Conservation (phyloP, 192 early-diverging fungal species). For the Coemansia sp. region DNA sequence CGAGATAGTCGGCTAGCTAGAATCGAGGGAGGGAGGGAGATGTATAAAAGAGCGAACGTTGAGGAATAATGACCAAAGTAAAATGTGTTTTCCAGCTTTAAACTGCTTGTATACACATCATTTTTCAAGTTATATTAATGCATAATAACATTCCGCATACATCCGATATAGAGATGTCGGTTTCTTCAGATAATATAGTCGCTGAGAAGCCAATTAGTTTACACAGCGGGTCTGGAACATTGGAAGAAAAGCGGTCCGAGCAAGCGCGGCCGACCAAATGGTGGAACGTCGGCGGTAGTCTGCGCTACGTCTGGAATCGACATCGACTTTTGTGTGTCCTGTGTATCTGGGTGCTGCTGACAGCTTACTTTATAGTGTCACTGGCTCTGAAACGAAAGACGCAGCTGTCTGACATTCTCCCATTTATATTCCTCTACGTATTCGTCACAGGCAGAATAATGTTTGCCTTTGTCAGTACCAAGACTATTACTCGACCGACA, state of each 20-base stretch:
- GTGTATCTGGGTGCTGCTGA: constrained; percentile 54
- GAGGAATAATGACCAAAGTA: too few relatives aligned
- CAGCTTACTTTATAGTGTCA: constrained; percentile 63
- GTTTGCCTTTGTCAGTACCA: constrained; percentile 40
- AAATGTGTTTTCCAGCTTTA: too few relatives aligned
- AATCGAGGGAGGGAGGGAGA: too few relatives aligned
- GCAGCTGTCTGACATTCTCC: constrained; percentile 52
- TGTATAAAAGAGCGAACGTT: too few relatives aligned
- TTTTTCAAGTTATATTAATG: too few relatives aligned
- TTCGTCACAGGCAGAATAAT: constrained; percentile 56
- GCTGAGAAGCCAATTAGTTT: too few relatives aligned
- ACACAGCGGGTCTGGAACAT: too few relatives aligned
- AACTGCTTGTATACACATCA: too few relatives aligned
- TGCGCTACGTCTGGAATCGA: constrained; percentile 13
- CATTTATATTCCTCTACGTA: constrained; percentile 50
- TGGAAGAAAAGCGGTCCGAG: not conserved
- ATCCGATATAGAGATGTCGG: too few relatives aligned
- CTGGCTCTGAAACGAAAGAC: constrained; percentile 54
- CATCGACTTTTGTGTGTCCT: constrained; percentile 32
- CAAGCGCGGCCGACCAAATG: not conserved
- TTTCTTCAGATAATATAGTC: too few relatives aligned
- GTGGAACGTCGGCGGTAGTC: not conserved
- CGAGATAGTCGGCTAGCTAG: too few relatives aligned
- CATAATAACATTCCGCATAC: too few relatives aligned
- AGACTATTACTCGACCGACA: constrained; percentile 21